Conservation (phyloP, 257 asterid species). For the Solanum pinnatisectum region DNA sequence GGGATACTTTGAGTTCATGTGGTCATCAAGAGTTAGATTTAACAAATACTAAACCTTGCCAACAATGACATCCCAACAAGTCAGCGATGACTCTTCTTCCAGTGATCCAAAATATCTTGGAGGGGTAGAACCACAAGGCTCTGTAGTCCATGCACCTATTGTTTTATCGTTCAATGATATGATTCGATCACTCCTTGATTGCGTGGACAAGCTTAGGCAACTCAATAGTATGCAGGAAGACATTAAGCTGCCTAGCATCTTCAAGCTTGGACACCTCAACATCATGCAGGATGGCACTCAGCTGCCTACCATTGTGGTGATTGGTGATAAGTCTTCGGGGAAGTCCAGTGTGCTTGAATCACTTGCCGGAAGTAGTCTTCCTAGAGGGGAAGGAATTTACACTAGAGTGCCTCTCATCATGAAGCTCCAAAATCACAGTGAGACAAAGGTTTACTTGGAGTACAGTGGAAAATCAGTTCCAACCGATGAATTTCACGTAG, state of each 20-base stretch:
- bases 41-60: not conserved
- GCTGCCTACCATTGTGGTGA: slow-evolving; percentile 25
- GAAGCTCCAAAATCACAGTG: not conserved
- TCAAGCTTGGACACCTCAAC: not conserved
- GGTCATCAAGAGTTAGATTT: not conserved
- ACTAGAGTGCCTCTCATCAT: not conserved
- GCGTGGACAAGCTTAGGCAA: slow-evolving; percentile 5
- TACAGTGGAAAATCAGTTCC: not conserved
- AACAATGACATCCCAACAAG: not conserved
- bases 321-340: slow-evolving; percentile 41
- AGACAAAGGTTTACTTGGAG: not conserved
- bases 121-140: not conserved
- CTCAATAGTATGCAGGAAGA: not conserved
- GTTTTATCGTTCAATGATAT: slow-evolving; percentile 14
- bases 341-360: slow-evolving; percentile 43
- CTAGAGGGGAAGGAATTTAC: not conserved
- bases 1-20: not conserved
- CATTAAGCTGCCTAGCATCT: slow-evolving; percentile 7
- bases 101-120: not conserved
- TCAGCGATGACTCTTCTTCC: not conserved
- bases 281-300: not conserved
- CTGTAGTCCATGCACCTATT: slow-evolving; percentile 9
- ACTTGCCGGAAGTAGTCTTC: not conserved
- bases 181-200: slow-evolving; percentile 25
- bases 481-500: not conserved